A percentile compares a stretch with the other conserved stretches of the same genome.
phyloP scores from a whole-genome alignment of 495 filamentous ascomycete genomes.

The Aspergillus bertholletiae region DNA sequence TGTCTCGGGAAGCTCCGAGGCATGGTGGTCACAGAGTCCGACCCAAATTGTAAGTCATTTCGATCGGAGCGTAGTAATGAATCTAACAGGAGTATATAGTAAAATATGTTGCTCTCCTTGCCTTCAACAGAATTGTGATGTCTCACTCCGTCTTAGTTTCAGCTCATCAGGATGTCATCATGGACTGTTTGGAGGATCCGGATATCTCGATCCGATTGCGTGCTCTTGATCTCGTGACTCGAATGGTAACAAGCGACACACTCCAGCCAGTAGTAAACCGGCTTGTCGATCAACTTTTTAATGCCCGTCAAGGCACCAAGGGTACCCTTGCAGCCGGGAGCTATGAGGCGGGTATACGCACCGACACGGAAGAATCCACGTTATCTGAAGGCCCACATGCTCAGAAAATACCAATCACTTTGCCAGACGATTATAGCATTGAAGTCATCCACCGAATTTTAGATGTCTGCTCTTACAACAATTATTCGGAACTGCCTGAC shows the following conservation, averaged over 20 bases:
- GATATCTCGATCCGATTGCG: slow-evolving; percentile 96
- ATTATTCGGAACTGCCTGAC: slow-evolving; percentile 78
- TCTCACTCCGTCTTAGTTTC: slow-evolving; percentile 85
- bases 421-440: slow-evolving; percentile 79
- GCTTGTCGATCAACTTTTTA: slow-evolving; percentile 76
- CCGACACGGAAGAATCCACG: background rate
- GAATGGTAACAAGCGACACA: slow-evolving; percentile 86
- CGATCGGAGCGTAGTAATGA: background rate
- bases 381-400: slow-evolving; percentile 8
- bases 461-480: slow-evolving; percentile 87
- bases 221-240: slow-evolving; percentile 83
- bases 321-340: background rate
- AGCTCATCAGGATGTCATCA: slow-evolving; percentile 89
- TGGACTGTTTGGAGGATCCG: slow-evolving; percentile 90
- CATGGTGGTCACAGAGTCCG: slow-evolving; percentile 89
- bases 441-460: slow-evolving; percentile 77
- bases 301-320: slow-evolving; percentile 32
- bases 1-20: slow-evolving; percentile 90
- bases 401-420: slow-evolving; percentile 24
- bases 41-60: slow-evolving; percentile 72
- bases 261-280: slow-evolving; percentile 79
- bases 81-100: slow-evolving; percentile 46
- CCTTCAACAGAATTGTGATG: slow-evolving; percentile 88
- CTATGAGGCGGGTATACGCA: slow-evolving; percentile 1
- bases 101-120: slow-evolving; percentile 94